Conservation (phyloP, 371 early-diverging fungal species). For the Circinella umbellata region DNA sequence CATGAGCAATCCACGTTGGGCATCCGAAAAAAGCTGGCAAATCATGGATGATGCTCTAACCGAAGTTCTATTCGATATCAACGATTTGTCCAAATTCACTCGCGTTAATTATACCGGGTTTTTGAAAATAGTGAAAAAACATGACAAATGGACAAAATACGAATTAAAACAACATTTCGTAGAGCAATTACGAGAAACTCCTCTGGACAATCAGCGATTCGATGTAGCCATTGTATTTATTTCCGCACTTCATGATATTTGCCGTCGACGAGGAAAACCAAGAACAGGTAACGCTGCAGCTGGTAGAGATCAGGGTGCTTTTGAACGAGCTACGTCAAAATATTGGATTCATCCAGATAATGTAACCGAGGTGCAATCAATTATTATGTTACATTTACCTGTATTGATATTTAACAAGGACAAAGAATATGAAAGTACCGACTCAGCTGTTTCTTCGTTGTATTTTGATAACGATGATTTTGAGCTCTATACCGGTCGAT, state of each 20-base stretch:
- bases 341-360: constrained; percentile 99
- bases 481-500: constrained; percentile 89
- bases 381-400: constrained; percentile 94
- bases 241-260: constrained; percentile 48
- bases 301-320: constrained; percentile 76
- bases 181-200: constrained; percentile 68
- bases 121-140: constrained; percentile 94
- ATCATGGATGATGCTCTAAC: constrained; percentile 53
- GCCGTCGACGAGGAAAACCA: constrained; percentile 41
- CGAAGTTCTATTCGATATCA: constrained; percentile 71
- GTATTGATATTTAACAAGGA: constrained; percentile 83
- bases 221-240: constrained; percentile 61
- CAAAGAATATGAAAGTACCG: constrained; percentile 57
- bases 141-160: constrained; percentile 81
- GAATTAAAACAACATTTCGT: constrained; percentile 83
- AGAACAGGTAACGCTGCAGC: constrained; percentile 45
- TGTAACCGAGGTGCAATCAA: constrained; percentile 93
- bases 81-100: constrained; percentile 87
- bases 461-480: constrained; percentile 96
- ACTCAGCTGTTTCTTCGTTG: constrained; percentile 81
- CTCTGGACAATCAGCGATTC: constrained; percentile 54
- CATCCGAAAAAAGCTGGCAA: constrained; percentile 42
- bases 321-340: constrained; percentile 90
- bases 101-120: constrained; percentile 94
- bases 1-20: constrained; percentile 36